Percentiles rank a stretch among this genome's conserved stretches.
phyloP scores from a whole-genome alignment of 345 rosid species.

The Syzygium grande region DNA sequence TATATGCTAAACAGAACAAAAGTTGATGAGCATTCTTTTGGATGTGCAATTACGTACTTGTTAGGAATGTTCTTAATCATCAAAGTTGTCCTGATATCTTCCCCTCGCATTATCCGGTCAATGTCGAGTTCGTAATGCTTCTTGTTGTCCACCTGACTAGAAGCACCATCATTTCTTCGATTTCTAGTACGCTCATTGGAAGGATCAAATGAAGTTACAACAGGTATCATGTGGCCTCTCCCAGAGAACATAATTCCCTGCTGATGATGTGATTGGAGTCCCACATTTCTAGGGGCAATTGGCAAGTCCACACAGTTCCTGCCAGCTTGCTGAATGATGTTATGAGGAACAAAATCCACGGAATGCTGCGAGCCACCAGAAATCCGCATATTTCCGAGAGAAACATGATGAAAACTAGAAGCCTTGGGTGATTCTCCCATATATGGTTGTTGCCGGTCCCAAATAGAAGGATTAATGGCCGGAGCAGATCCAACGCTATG shows the following conservation, averaged over 20 bases:
- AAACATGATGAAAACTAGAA: constrained; percentile 40
- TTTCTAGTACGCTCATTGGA: constrained; percentile 43
- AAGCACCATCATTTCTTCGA: constrained; percentile 44
- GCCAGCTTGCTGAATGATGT: constrained; percentile 22
- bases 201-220: constrained; percentile 26
- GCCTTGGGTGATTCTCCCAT: constrained; percentile 41
- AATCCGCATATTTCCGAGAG: constrained; percentile 43
- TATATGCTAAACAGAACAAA: not conserved
- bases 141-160: constrained; percentile 40
- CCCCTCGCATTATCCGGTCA: constrained; percentile 44
- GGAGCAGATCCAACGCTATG: constrained; percentile 59
- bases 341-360: constrained; percentile 26
- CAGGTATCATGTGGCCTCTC: constrained; percentile 28
- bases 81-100: constrained; percentile 56
- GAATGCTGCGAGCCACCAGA: constrained; percentile 26
- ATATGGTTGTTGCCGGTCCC: constrained; percentile 44
- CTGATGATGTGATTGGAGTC: constrained; percentile 38
- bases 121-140: constrained; percentile 60
- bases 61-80: constrained; percentile 82
- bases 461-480: constrained; percentile 28
- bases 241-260: constrained; percentile 29
- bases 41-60: constrained; percentile 33
- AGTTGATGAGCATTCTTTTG: not conserved
- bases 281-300: constrained; percentile 18
- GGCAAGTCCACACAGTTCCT: constrained; percentile 32